Percentiles rank a stretch among this genome's conserved stretches.
Conservation (phyloP, 768 basidiomycete genomes). For the Tricholoma furcatifolium region DNA sequence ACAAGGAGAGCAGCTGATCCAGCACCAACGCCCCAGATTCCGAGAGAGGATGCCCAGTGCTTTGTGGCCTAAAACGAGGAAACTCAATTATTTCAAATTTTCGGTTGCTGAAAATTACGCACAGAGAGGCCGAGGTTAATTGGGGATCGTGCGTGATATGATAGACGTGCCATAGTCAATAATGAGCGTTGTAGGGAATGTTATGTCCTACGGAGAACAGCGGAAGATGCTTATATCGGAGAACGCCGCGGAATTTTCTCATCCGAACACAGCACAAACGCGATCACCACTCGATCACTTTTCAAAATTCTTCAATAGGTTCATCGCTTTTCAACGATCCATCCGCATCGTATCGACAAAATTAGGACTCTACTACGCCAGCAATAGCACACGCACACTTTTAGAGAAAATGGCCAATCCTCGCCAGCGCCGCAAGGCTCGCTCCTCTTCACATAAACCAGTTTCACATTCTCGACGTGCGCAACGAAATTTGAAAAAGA, state of each 20-base stretch:
- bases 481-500: slow-evolving; percentile 76
- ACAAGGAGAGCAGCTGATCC: slow-evolving; percentile 72
- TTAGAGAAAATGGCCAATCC: slow-evolving; percentile 79
- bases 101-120: slow-evolving; percentile 14
- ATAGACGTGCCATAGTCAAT: slow-evolving; percentile 40
- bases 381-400: background rate
- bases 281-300: slow-evolving; percentile 5
- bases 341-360: background rate
- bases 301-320: background rate
- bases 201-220: slow-evolving; percentile 25
- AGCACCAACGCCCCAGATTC: slow-evolving; percentile 70
- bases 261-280: background rate
- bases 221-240: slow-evolving; percentile 28
- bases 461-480: slow-evolving; percentile 75
- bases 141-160: slow-evolving; percentile 38
- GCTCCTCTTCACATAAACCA: slow-evolving; percentile 71
- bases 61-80: slow-evolving; percentile 38
- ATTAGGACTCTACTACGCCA: background rate
- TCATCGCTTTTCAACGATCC: background rate
- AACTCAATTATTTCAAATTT: slow-evolving; percentile 14
- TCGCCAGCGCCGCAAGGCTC: slow-evolving; percentile 84
- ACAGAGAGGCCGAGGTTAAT: slow-evolving; percentile 37
- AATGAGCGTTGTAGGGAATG: slow-evolving; percentile 7
- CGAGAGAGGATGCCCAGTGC: slow-evolving; percentile 60
- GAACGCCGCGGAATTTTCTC: slow-evolving; percentile 25